Evolutionary conservation across 441 rosid genomes (phyloP).

Genomic region (Aleurites moluccanus): DNA sequence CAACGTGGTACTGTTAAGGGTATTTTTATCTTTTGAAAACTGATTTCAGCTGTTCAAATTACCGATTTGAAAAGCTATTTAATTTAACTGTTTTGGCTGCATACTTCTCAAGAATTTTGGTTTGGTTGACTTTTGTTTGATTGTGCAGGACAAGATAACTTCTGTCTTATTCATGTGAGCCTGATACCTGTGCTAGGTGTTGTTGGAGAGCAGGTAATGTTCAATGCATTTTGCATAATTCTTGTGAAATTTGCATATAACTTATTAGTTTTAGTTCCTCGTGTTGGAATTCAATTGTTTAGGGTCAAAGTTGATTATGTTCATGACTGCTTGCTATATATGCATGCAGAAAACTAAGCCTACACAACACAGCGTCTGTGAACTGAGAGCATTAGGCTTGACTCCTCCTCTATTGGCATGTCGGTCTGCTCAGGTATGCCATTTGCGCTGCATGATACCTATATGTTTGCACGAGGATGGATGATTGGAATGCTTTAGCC

Average conservation of each 20-base stretch:
- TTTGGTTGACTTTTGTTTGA: not conserved
- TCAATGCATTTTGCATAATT: not conserved
- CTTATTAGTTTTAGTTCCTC: not conserved
- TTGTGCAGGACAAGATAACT: constrained; percentile 66
- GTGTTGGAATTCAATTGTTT: constrained; percentile 2
- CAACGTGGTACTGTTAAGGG: too few relatives aligned
- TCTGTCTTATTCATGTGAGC: constrained; percentile 95
- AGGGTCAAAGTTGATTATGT: constrained; percentile 12
- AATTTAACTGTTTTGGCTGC: not conserved
- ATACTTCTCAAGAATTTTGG: not conserved
- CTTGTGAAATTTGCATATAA: not conserved
- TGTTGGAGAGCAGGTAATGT: constrained; percentile 90
- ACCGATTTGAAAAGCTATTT: too few relatives aligned
- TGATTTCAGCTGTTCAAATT: too few relatives aligned
- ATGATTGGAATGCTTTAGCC: not conserved
- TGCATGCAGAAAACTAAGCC: constrained; percentile 98
- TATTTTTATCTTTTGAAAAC: too few relatives aligned
- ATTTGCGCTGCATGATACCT: constrained; percentile 9
- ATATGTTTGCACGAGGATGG: not conserved
- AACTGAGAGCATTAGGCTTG: constrained; percentile 84
- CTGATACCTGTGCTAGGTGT: constrained; percentile 90
- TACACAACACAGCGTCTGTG: constrained; percentile 89
- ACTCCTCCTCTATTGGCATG: constrained; percentile 86
- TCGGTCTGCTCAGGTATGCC: constrained; percentile 70
- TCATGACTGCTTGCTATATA: constrained; percentile 43